phyloP scores from a whole-genome alignment of 2,329 filamentous ascomycete species.

The Microcyclospora pomicola region DNA sequence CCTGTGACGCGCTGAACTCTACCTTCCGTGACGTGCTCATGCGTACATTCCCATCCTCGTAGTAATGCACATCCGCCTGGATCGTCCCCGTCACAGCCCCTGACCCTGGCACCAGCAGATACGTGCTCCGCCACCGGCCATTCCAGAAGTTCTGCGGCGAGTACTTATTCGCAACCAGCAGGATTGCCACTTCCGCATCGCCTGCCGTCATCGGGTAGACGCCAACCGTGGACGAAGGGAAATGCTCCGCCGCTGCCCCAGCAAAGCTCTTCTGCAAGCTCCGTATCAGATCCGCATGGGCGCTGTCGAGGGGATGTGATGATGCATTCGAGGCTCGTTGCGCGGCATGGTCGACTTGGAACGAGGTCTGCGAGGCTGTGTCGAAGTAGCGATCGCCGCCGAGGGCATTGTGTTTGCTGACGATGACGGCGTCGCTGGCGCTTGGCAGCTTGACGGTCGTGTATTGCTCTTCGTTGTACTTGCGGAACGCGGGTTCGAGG shows the following conservation, averaged over 20 bases:
- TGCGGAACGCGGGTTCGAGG: slow-evolving; percentile 71
- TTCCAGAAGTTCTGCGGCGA: slow-evolving; percentile 99
- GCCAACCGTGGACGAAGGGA: slow-evolving; percentile 64
- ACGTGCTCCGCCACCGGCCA: slow-evolving; percentile 85
- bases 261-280: slow-evolving; percentile 67
- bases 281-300: slow-evolving; percentile 67
- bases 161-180: slow-evolving; percentile 92
- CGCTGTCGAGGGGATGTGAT: slow-evolving; percentile 63
- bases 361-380: slow-evolving; percentile 73
- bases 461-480: slow-evolving; percentile 95
- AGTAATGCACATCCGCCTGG: slow-evolving; percentile 96
- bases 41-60: slow-evolving; percentile 96
- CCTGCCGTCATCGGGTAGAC: slow-evolving; percentile 62
- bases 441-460: slow-evolving; percentile 79
- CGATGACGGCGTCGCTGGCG: slow-evolving; percentile 63
- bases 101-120: slow-evolving; percentile 60
- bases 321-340: slow-evolving; percentile 76
- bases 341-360: slow-evolving; percentile 71
- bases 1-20: slow-evolving; percentile 41
- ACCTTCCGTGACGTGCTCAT: slow-evolving; percentile 77
- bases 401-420: slow-evolving; percentile 76
- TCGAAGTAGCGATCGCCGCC: slow-evolving; percentile 80
- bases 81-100: slow-evolving; percentile 61
- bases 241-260: slow-evolving; percentile 75
- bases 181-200: slow-evolving; percentile 61